A percentile compares a stretch with the other conserved stretches of the same genome.
Conservation (phyloP, 2,329 filamentous ascomycete species). For the Coniochaeta sp. region DNA sequence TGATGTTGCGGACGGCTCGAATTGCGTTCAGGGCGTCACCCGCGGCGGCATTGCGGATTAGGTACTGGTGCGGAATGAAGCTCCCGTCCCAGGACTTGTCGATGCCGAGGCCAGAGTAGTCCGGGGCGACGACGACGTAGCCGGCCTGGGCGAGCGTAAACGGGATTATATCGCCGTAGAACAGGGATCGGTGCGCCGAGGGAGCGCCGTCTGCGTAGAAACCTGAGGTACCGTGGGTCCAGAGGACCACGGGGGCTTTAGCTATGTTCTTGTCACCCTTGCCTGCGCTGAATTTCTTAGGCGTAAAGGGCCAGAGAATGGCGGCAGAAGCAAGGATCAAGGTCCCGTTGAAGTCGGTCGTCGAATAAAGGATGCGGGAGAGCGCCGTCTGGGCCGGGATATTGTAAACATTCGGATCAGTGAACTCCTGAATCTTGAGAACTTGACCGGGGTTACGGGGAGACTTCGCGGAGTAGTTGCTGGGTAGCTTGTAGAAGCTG, state of each 20-base stretch:
- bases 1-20: slow-evolving; percentile 29
- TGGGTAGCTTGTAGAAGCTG: too few relatives aligned
- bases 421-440: slow-evolving; percentile 30
- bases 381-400: slow-evolving; percentile 32
- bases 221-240: slow-evolving; percentile 37
- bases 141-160: slow-evolving; percentile 33
- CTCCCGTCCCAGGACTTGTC: slow-evolving; percentile 19
- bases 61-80: slow-evolving; percentile 30
- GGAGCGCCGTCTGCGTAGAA: slow-evolving; percentile 29
- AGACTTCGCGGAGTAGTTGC: too few relatives aligned
- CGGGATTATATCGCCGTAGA: slow-evolving; percentile 29
- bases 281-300: slow-evolving; percentile 9
- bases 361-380: slow-evolving; percentile 40
- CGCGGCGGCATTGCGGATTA: slow-evolving; percentile 26
- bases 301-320: slow-evolving; percentile 39
- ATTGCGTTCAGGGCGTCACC: slow-evolving; percentile 35
- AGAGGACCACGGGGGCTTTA: slow-evolving; percentile 28
- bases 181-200: slow-evolving; percentile 29
- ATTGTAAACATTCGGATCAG: slow-evolving; percentile 28
- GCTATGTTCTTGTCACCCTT: background rate
- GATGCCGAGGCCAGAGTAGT: slow-evolving; percentile 37
- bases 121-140: slow-evolving; percentile 35
- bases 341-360: slow-evolving; percentile 33
- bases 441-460: too few relatives aligned
- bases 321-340: slow-evolving; percentile 38